Conservation (phyloP, 2,329 filamentous ascomycete genomes). For the Aspergillus ibericus region DNA sequence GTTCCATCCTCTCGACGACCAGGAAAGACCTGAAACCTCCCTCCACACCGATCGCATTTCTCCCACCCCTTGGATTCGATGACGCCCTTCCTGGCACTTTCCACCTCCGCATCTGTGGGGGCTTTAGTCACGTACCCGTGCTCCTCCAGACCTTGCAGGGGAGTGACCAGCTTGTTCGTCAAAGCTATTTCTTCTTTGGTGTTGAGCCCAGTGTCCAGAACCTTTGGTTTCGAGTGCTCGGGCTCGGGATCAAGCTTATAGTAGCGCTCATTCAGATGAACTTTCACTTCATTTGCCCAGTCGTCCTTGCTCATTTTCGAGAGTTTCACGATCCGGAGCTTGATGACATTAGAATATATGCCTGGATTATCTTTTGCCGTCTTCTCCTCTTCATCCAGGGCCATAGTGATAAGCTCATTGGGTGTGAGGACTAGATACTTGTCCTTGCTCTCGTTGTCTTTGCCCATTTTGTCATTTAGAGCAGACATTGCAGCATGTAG, state of each 20-base stretch:
- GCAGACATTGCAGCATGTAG: constrained; percentile 45
- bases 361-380: constrained; percentile 64
- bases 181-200: constrained; percentile 67
- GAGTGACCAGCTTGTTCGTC: constrained; percentile 62
- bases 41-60: constrained; percentile 80
- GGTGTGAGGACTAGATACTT: constrained; percentile 39
- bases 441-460: constrained; percentile 33
- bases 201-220: constrained; percentile 69
- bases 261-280: constrained; percentile 40
- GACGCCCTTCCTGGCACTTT: constrained; percentile 64
- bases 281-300: constrained; percentile 67
- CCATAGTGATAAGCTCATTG: constrained; percentile 48
- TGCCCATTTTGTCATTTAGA: constrained; percentile 40
- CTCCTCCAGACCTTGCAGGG: constrained; percentile 61
- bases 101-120: constrained; percentile 67
- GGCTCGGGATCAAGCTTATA: constrained; percentile 32
- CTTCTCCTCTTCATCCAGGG: constrained; percentile 70
- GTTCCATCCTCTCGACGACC: constrained; percentile 75
- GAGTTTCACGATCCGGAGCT: constrained; percentile 72
- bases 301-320: constrained; percentile 71
- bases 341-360: constrained; percentile 82
- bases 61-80: constrained; percentile 75
- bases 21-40: constrained; percentile 88
- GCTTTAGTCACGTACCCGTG: constrained; percentile 73
- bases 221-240: constrained; percentile 46